phyloP scores from a whole-genome alignment of 192 early-diverging fungal species.

The Irineochytrium annulatum region DNA sequence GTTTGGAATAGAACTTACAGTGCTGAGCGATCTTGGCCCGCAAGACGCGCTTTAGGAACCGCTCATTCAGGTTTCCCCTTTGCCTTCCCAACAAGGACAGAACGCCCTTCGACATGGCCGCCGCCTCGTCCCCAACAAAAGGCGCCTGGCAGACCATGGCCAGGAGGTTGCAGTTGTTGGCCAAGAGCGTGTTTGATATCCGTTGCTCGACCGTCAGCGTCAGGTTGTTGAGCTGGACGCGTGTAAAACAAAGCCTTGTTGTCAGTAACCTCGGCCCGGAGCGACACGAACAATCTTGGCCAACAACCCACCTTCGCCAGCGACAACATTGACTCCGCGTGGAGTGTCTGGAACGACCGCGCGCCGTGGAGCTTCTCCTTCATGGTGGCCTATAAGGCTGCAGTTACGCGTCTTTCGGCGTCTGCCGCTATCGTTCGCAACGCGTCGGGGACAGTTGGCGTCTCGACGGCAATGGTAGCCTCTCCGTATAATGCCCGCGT shows the following conservation, averaged over 20 bases:
- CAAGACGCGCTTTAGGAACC: constrained; percentile 38
- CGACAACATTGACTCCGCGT: not conserved
- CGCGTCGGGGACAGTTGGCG: too few species aligned
- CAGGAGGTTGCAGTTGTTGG: constrained; percentile 30
- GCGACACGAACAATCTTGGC: not conserved
- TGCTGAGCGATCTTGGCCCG: constrained; percentile 25
- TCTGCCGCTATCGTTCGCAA: too few species aligned
- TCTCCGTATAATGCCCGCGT: too few species aligned
- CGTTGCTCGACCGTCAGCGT: constrained; percentile 6
- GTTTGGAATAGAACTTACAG: constrained; percentile 12
- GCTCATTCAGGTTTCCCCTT: constrained; percentile 17
- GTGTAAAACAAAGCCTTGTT: too few species aligned
- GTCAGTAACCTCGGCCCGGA: not conserved
- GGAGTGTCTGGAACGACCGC: not conserved
- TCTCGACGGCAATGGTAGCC: too few species aligned
- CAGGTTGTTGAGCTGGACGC: not conserved
- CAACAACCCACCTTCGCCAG: not conserved
- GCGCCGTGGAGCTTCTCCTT: not conserved
- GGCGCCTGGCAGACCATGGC: constrained; percentile 35
- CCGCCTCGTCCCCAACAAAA: constrained; percentile 40
- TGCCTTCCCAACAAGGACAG: constrained; percentile 29
- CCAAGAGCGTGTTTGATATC: constrained; percentile 22
- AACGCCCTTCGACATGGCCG: constrained; percentile 33
- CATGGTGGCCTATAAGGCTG: too few species aligned
- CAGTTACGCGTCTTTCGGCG: too few species aligned